Base-by-base conservation (phyloP, 2,329 filamentous ascomycete genomes). In the Pseudophaeomoniella oleicola region DNA sequence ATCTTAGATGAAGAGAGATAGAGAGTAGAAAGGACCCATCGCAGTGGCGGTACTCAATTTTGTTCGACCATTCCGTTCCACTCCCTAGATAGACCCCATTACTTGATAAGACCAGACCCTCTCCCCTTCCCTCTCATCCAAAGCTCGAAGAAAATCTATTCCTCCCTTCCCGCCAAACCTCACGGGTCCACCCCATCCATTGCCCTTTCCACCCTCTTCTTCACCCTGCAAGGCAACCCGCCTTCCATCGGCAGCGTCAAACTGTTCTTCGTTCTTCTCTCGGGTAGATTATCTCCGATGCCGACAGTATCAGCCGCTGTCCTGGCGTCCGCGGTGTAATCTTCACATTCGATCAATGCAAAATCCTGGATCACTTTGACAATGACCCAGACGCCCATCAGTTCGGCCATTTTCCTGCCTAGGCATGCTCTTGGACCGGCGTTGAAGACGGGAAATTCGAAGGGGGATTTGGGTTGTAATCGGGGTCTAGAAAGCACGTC, bases 391-490 rank as follows among this genome's bases (percentile, higher is more conserved):
- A 69, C 64, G 4, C 66, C 72, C 30, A 78, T 63, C 4, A 65
- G 44, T 53, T 78, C 73, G 3, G 75, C 75, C 74, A 78, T 78
- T 46, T 66, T 71, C 58, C 72, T 75, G 2, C 75, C 75, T 22
- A 79, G 53, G 42, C 75, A 79, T 2, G 63, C 62, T 27, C 75
- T 59, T n/a, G 70, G 58, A 0, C 75, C 75, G 13, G 73, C 75
- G 45, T 78, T 76, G 51, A 79, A 79, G 3, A 78, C 74, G 71
- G 73, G 44, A 69, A 79, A 51, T 50, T 77, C 74, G 12, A 63
- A 64, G 2, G 68, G 59, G 36, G 60, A 62, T 40, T 64, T 68
- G 18, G 47, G 53, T 12, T 69, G 48, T 3, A 68, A 35, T 11
- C 29, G 37, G 12, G 30, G 43, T 18, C 55, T 59, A 1, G 57